phyloP scores from a whole-genome alignment of 2,329 filamentous ascomycete genomes.

The Aspergillus floridensis region DNA sequence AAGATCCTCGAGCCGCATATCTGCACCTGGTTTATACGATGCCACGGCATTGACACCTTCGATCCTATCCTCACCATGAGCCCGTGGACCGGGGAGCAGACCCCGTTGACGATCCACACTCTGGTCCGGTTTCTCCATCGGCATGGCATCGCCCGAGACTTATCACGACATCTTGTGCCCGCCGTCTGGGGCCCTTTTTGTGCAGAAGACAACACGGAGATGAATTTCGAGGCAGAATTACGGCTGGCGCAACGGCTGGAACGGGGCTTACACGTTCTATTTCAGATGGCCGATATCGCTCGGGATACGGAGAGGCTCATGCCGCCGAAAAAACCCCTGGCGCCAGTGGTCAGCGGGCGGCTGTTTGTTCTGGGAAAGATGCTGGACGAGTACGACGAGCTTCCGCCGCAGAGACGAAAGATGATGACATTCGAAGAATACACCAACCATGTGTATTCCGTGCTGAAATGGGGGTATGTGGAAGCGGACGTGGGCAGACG shows the following conservation, averaged over 20 bases:
- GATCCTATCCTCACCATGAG: slow-evolving; percentile 52
- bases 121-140: slow-evolving; percentile 24
- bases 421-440: slow-evolving; percentile 20
- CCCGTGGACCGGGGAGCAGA: slow-evolving; percentile 22
- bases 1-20: slow-evolving; percentile 27
- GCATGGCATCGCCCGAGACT: slow-evolving; percentile 18
- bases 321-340: slow-evolving; percentile 9
- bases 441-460: slow-evolving; percentile 23
- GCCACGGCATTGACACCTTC: slow-evolving; percentile 58
- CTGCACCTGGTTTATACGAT: slow-evolving; percentile 28
- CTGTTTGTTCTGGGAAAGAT: slow-evolving; percentile 17
- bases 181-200: slow-evolving; percentile 30
- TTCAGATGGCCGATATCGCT: slow-evolving; percentile 31
- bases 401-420: slow-evolving; percentile 13
- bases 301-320: slow-evolving; percentile 16
- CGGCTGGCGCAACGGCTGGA: slow-evolving; percentile 25
- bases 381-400: slow-evolving; percentile 22
- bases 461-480: slow-evolving; percentile 23
- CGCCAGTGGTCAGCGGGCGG: slow-evolving; percentile 16
- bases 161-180: slow-evolving; percentile 26
- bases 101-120: slow-evolving; percentile 22
- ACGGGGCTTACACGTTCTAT: slow-evolving; percentile 28
- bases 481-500: slow-evolving; percentile 27
- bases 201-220: slow-evolving; percentile 20
- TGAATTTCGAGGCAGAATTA: slow-evolving; percentile 28